phyloP scores from a whole-genome alignment of 2,329 filamentous ascomycete species.

The Coleophoma eucalyptorum region DNA sequence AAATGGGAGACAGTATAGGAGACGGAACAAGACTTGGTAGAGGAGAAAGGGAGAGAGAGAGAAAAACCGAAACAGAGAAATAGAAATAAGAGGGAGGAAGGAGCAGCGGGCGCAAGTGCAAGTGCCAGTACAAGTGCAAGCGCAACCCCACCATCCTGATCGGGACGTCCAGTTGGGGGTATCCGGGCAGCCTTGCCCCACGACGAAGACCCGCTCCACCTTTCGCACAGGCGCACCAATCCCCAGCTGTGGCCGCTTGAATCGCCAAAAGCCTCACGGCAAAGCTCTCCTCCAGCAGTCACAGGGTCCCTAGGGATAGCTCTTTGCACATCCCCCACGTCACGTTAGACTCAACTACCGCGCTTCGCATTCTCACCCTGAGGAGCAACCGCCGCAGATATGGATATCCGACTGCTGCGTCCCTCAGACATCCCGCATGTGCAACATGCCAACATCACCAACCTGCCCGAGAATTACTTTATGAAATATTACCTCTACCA shows the following conservation, averaged over 20 bases:
- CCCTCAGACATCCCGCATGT: slow-evolving; percentile 85
- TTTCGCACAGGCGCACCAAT: no score
- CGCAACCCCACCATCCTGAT: background rate
- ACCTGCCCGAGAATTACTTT: slow-evolving; percentile 99
- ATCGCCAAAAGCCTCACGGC: no score
- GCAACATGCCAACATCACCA: slow-evolving; percentile 98
- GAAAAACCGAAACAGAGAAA: background rate
- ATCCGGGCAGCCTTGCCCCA: no score
- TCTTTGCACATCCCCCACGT: no score
- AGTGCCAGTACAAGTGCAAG: no score
- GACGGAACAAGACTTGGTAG: background rate
- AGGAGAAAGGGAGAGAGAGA: background rate
- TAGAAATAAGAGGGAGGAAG: background rate
- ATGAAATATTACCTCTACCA: slow-evolving; percentile 99
- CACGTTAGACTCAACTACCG: no score
- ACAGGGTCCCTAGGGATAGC: background rate
- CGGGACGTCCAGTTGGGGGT: no score
- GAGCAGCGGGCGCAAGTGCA: background rate
- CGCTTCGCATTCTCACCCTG: no score
- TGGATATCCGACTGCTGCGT: slow-evolving; percentile 88
- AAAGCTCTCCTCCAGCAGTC: no score
- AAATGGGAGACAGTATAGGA: background rate
- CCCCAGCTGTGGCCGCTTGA: no score
- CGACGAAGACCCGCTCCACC: no score
- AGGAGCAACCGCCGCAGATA: slow-evolving; percentile 38